Percentiles rank a stretch among this genome's conserved stretches.
These are phyloP conservation scores for Paralagenidium karlingii DNA, from an alignment of 352 stramenopile genomes.

Conservation along the genomic window DNA sequence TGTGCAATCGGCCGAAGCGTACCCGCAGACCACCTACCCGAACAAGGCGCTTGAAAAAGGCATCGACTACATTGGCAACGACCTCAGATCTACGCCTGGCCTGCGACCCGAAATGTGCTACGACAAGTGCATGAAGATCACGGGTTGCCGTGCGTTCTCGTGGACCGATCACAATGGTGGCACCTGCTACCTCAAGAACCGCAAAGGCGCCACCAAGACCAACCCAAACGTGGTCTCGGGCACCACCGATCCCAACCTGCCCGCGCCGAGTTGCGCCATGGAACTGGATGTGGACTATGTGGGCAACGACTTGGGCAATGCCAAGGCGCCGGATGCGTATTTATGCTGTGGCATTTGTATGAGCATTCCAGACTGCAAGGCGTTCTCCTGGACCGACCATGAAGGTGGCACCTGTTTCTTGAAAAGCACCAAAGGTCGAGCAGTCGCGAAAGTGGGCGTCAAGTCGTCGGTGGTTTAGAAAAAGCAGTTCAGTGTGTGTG, in stretches of 20 bases:
- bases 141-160: no score
- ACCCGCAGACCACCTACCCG: no score
- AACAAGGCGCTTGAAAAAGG: no score
- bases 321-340: conserved; percentile 4
- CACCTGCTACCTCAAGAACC: conserved; percentile 25
- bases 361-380: conserved; percentile 3
- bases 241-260: conserved; percentile 7
- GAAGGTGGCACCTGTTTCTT: conserved; percentile 10
- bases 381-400: conserved; percentile 8
- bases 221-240: conserved; percentile 13
- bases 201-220: conserved; percentile 3
- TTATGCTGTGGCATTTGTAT: conserved; percentile 8
- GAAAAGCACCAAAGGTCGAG: no score
- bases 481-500: no score
- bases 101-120: conserved; percentile 4
- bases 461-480: no score
- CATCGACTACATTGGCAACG: conserved; percentile 13
- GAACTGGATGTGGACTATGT: conserved; percentile 13
- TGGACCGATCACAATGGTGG: no score
- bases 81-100: conserved; percentile 18
- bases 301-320: conserved; percentile 15
- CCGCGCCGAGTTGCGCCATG: conserved; percentile 6
- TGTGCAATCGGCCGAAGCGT: conserved; percentile 3
- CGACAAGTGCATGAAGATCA: not conserved
- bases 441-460: no score